Percentiles rank a stretch among this genome's conserved stretches.
phyloP scores from a whole-genome alignment of 1,284 basidiomycete species.

The Inonotus obliquus region DNA sequence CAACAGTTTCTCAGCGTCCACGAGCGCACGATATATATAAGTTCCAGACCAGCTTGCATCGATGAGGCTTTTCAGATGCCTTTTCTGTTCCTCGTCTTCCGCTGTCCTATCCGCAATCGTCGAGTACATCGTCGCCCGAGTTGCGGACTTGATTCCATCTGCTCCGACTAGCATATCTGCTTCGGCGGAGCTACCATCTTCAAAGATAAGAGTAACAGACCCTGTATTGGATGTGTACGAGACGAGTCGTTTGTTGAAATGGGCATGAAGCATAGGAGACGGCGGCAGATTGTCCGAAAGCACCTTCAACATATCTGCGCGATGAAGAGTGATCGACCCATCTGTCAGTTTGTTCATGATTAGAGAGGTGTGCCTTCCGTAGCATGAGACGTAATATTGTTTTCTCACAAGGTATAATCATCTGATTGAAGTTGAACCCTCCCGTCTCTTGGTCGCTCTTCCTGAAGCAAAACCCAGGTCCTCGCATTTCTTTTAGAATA shows the following conservation, averaged over 20 bases:
- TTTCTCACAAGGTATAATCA: conserved; percentile 27
- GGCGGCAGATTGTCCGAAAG: conserved; percentile 27
- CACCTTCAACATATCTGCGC: conserved; percentile 32
- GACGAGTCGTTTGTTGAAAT: conserved; percentile 30
- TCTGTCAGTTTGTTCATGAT: conserved; percentile 20
- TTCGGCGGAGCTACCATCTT: conserved; percentile 31
- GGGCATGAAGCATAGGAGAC: conserved; percentile 26
- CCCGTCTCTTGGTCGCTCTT: conserved; percentile 26
- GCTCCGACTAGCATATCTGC: conserved; percentile 42
- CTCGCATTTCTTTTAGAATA: conserved; percentile 15
- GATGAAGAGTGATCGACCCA: conserved; percentile 31
- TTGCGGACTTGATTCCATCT: conserved; percentile 39
- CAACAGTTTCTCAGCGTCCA: conserved; percentile 29
- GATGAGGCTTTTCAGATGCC: conserved; percentile 22
- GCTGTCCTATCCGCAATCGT: conserved; percentile 21
- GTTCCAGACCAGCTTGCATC: conserved; percentile 40
- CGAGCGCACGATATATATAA: conserved; percentile 37
- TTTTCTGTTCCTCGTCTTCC: conserved; percentile 8
- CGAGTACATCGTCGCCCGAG: conserved; percentile 33
- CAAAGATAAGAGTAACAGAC: conserved; percentile 30
- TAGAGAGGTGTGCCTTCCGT: not conserved
- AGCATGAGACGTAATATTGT: not conserved
- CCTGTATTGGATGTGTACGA: conserved; percentile 21
- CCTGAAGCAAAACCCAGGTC: conserved; percentile 21
- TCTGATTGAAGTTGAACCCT: conserved; percentile 27